These are phyloP conservation scores for Musa acuminata DNA, from an alignment of 176 grass and related monocot genomes.

Conservation along the genomic window DNA sequence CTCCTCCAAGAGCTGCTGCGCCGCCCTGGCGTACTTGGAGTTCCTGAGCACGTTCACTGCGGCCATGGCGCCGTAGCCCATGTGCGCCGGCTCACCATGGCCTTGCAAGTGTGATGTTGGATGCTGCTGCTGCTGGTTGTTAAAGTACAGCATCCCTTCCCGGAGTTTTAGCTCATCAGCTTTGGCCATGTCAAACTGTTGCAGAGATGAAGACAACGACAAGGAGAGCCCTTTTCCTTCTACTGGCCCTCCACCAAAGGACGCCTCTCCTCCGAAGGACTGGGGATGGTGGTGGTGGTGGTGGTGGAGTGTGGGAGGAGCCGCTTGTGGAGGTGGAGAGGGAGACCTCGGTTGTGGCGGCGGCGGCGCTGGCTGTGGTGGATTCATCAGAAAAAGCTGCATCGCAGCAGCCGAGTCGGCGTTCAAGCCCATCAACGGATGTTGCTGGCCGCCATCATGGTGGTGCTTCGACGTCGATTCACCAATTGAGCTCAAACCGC, in stretches of 20 bases:
- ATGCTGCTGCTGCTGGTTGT: conserved; percentile 49
- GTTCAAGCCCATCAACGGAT: conserved; percentile 13
- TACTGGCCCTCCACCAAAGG: conserved; percentile 29
- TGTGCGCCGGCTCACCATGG: conserved; percentile 32
- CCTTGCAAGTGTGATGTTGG: conserved; percentile 46
- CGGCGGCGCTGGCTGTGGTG: neutral
- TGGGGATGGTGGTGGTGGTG: conserved; percentile 38
- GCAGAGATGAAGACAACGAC: conserved; percentile 70
- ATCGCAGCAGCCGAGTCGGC: conserved; percentile 15
- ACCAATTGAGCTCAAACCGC: conserved; percentile 7
- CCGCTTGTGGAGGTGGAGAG: conserved; percentile 41
- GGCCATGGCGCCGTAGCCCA: conserved; percentile 53
- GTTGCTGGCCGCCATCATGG: conserved; percentile 16
- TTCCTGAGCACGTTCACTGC: conserved; percentile 6
- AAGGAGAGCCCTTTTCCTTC: conserved; percentile 85
- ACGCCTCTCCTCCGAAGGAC: conserved; percentile 34
- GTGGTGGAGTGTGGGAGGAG: conserved; percentile 45
- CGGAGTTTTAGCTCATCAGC: conserved; percentile 75
- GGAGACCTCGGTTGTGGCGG: conserved; percentile 31
- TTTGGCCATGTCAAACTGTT: conserved; percentile 91
- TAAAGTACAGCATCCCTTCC: conserved; percentile 81
- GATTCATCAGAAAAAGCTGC: conserved; percentile 22
- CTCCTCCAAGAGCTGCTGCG: conserved; percentile 21
- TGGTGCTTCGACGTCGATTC: conserved; percentile 9
- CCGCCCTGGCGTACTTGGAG: conserved; percentile 15